A percentile compares a stretch with the other conserved stretches of the same genome.
Conservation (phyloP, 345 rosid species). For the Noccaea caerulescens region DNA sequence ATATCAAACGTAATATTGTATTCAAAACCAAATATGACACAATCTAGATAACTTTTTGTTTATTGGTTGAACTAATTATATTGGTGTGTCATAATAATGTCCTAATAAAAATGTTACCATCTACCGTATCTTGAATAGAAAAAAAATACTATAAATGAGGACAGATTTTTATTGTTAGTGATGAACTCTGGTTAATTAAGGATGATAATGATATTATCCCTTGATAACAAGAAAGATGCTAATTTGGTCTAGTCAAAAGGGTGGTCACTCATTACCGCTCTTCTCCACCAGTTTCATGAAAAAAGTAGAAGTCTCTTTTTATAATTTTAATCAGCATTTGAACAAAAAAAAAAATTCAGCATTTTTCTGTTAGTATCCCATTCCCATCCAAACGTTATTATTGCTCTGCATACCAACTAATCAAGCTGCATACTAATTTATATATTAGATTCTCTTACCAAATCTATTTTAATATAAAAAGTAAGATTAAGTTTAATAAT, state of each 20-base stretch:
- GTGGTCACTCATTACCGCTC: constrained; percentile 29
- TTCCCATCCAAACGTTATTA: constrained; percentile 40
- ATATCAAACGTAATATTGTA: neutral
- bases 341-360: constrained; percentile 3
- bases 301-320: constrained; percentile 2
- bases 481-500: neutral
- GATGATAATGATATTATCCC: constrained; percentile 31
- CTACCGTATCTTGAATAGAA: neutral
- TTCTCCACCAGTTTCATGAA: constrained; percentile 35
- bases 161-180: neutral
- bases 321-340: too few species aligned
- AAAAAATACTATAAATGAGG: neutral
- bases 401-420: constrained; percentile 38
- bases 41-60: neutral
- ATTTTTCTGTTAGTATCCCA: constrained; percentile 34
- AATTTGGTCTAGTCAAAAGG: constrained; percentile 40
- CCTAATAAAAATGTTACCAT: neutral
- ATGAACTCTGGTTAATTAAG: constrained; percentile 17
- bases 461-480: neutral
- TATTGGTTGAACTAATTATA: neutral
- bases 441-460: neutral
- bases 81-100: neutral
- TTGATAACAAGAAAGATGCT: constrained; percentile 38
- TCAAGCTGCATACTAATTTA: constrained; percentile 22
- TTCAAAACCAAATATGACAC: neutral